Evolutionary conservation across 1,284 basidiomycete genomes (phyloP).

Genomic region (Boletus calvinii): DNA sequence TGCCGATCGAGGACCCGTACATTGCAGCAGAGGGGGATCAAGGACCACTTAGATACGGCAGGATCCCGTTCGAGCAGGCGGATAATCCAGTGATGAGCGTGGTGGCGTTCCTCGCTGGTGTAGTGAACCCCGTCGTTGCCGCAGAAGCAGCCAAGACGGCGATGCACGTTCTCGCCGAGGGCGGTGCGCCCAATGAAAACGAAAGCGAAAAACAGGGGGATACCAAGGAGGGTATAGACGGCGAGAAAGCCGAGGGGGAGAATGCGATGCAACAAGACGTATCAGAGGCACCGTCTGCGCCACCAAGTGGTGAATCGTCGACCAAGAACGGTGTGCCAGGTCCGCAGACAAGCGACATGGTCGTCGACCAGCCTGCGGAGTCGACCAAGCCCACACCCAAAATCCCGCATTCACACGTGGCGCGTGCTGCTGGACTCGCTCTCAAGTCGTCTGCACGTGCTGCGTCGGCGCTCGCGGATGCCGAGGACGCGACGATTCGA

Average conservation of each 20-base stretch:
- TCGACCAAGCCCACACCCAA: conserved; percentile 48
- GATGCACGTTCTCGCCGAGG: conserved; percentile 69
- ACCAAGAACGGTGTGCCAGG: conserved; percentile 15
- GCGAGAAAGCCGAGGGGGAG: conserved; percentile 33
- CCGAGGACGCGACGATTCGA: conserved; percentile 83
- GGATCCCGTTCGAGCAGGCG: conserved; percentile 89
- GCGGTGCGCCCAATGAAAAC: conserved; percentile 31
- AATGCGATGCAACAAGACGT: conserved; percentile 32
- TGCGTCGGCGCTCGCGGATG: conserved; percentile 78
- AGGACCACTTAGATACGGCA: conserved; percentile 77
- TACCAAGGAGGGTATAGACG: conserved; percentile 24
- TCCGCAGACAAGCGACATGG: conserved; percentile 40
- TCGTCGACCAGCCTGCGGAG: conserved; percentile 39
- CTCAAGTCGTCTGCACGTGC: conserved; percentile 90
- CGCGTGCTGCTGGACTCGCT: conserved; percentile 79
- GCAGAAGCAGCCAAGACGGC: conserved; percentile 93
- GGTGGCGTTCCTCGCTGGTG: conserved; percentile 93
- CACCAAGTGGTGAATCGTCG: conserved; percentile 23
- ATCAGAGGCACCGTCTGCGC: conserved; percentile 6
- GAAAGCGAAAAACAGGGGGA: conserved; percentile 28
- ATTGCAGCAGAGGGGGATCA: conserved; percentile 70
- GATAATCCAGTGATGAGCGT: conserved; percentile 99
- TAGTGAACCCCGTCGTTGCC: conserved; percentile 89
- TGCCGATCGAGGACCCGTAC: conserved; percentile 97
- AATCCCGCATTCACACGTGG: conserved; percentile 73